A percentile compares a stretch with the other conserved stretches of the same genome.
Conservation (phyloP, 73 alveolate genomes). For the Effrenium voratum region DNA sequence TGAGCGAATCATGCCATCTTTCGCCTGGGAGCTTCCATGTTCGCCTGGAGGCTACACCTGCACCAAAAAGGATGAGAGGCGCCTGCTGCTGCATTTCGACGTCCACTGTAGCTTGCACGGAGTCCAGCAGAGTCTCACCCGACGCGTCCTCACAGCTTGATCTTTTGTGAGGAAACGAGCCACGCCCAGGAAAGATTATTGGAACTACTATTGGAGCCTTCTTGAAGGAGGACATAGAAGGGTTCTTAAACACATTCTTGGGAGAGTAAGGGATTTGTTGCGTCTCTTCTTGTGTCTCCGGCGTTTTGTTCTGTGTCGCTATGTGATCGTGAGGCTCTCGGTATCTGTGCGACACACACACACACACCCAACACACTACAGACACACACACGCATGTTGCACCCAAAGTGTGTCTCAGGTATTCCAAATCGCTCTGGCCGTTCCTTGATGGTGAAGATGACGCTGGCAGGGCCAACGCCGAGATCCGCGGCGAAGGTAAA, state of each 20-base stretch:
- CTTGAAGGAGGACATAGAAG: too few species aligned
- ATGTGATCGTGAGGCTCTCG: too few species aligned
- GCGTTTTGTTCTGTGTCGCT: too few species aligned
- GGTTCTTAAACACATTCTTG: too few species aligned
- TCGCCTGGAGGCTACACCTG: not conserved
- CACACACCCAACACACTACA: not conserved
- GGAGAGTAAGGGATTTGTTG: too few species aligned
- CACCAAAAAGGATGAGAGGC: not conserved
- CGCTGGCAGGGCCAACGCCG: constrained; percentile 44
- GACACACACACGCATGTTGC: not conserved
- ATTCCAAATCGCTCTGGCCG: too few species aligned
- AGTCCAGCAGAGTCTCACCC: constrained; percentile 21
- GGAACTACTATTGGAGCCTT: too few species aligned
- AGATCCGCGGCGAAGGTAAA: constrained; percentile 68
- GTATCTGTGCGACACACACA: not conserved
- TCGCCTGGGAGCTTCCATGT: not conserved
- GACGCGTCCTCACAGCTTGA: constrained; percentile 39
- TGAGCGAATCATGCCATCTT: not conserved
- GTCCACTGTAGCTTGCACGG: constrained; percentile 48
- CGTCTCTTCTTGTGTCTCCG: too few species aligned
- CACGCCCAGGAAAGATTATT: too few species aligned
- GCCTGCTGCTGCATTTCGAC: constrained; percentile 88
- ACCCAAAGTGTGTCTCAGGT: not conserved
- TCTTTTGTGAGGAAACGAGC: too few species aligned
- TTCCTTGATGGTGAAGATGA: constrained; percentile 65